phyloP scores from a whole-genome alignment of 2,329 filamentous ascomycete genomes.

The Cladophialophora bantiana region DNA sequence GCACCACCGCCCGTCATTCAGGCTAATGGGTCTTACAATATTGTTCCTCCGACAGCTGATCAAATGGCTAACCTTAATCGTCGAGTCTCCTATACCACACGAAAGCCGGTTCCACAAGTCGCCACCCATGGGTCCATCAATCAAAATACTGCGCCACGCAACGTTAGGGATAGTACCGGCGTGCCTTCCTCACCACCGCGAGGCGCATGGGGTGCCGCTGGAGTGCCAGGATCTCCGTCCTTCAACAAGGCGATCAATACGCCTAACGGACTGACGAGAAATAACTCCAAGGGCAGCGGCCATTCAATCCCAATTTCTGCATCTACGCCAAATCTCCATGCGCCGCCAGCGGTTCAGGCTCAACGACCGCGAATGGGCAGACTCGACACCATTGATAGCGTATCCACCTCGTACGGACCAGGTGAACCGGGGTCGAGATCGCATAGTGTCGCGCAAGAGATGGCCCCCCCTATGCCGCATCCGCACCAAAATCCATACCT shows the following conservation, averaged over 20 bases:
- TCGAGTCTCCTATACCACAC: slow-evolving; percentile 22
- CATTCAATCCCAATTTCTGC: slow-evolving; percentile 31
- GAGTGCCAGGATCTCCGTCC: slow-evolving; percentile 31
- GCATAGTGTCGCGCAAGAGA: slow-evolving; percentile 20
- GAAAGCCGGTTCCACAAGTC: slow-evolving; percentile 25
- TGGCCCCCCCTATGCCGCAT: slow-evolving; percentile 9
- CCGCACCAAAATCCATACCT: slow-evolving; percentile 15
- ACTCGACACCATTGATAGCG: slow-evolving; percentile 38
- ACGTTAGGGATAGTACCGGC: slow-evolving; percentile 17
- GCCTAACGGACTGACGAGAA: slow-evolving; percentile 35
- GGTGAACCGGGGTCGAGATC: slow-evolving; percentile 27
- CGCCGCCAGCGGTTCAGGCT: slow-evolving; percentile 11
- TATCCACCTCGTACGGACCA: slow-evolving; percentile 28
- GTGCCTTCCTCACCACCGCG: slow-evolving; percentile 32
- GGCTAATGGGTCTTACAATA: slow-evolving; percentile 11
- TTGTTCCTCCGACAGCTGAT: slow-evolving; percentile 29
- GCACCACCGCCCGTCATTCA: neutral
- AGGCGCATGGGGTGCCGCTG: slow-evolving; percentile 36
- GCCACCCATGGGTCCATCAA: slow-evolving; percentile 15
- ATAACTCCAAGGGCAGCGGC: slow-evolving; percentile 35
- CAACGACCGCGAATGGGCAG: slow-evolving; percentile 34
- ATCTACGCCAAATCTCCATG: slow-evolving; percentile 38
- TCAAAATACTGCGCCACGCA: slow-evolving; percentile 10
- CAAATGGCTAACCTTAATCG: slow-evolving; percentile 38
- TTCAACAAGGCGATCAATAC: slow-evolving; percentile 33